phyloP scores from a whole-genome alignment of 163 green algal genomes.

The Coccomyxa subellipsoidea region DNA sequence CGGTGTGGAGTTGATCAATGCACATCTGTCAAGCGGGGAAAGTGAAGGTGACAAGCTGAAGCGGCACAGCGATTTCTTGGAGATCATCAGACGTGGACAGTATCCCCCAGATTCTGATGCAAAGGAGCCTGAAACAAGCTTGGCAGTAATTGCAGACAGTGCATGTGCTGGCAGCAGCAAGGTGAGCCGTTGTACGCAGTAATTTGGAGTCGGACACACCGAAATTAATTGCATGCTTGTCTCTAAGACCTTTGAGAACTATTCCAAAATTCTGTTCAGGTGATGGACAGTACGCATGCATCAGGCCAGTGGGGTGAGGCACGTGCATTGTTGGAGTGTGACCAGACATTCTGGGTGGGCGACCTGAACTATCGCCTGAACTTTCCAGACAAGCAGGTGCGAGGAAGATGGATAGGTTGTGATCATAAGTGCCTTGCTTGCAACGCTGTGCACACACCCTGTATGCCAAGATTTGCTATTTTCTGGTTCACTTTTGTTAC shows the following conservation, averaged over 20 bases:
- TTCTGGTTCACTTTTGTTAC: too few species aligned
- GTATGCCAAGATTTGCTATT: too few species aligned
- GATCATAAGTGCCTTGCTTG: too few species aligned
- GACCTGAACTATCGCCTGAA: constrained; percentile 86
- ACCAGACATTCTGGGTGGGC: constrained; percentile 72
- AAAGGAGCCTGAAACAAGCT: background rate
- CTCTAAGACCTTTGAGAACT: background rate
- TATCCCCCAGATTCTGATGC: background rate
- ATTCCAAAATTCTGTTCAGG: background rate
- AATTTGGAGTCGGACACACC: background rate
- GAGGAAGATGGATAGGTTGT: background rate
- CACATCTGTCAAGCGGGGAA: background rate
- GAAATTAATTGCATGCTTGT: background rate
- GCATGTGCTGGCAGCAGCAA: background rate
- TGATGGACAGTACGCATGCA: constrained; percentile 12
- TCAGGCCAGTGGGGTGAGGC: constrained; percentile 51
- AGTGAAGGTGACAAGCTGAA: background rate
- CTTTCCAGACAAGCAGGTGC: constrained; percentile 31
- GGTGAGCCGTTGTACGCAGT: background rate
- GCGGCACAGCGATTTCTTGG: background rate
- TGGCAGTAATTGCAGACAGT: too few species aligned
- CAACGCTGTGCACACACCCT: too few species aligned
- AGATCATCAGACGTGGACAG: background rate
- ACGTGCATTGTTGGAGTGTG: constrained; percentile 34
- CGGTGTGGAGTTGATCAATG: constrained; percentile 43